Conservation (phyloP, 192 early-diverging fungal genomes). For the Entomortierella beljakovae region DNA sequence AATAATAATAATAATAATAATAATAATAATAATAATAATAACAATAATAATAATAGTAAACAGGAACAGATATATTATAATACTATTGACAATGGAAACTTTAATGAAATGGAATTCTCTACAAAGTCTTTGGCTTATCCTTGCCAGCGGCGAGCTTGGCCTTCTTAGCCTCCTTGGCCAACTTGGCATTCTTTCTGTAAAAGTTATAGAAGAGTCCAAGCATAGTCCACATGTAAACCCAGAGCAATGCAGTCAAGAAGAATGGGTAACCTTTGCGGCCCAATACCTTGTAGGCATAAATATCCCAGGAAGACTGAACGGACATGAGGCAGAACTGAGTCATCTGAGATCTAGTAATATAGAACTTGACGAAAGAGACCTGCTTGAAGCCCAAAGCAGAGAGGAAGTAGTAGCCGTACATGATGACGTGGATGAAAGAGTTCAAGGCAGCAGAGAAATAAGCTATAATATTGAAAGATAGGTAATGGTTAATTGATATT, state of each 20-base stretch:
- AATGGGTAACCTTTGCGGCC: slow-evolving; percentile 59
- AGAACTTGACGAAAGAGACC: slow-evolving; percentile 70
- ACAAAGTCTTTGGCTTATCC: slow-evolving; percentile 51
- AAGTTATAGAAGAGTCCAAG: slow-evolving; percentile 73
- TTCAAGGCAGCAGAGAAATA: slow-evolving; percentile 65
- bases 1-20: too few species aligned
- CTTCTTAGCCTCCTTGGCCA: slow-evolving; percentile 37
- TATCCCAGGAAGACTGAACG: slow-evolving; percentile 63
- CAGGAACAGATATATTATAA: too few species aligned
- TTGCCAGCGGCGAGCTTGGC: slow-evolving; percentile 27
- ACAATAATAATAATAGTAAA: too few species aligned
- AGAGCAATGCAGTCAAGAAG: slow-evolving; percentile 63
- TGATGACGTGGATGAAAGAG: slow-evolving; percentile 74
- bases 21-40: too few species aligned
- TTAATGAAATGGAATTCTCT: too few species aligned
- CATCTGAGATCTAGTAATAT: slow-evolving; percentile 74
- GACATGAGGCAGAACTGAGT: slow-evolving; percentile 73
- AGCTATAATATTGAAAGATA: slow-evolving; percentile 15
- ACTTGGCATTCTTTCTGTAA: slow-evolving; percentile 61
- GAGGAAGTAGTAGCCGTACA: slow-evolving; percentile 76
- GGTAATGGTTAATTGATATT: too few species aligned
- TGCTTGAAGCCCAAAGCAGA: slow-evolving; percentile 62
- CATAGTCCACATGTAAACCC: slow-evolving; percentile 77
- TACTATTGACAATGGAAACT: too few species aligned
- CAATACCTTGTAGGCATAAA: slow-evolving; percentile 53